These are phyloP conservation scores for Dunaliella salina DNA, from an alignment of 163 green algal genomes.

Conservation along the genomic window DNA sequence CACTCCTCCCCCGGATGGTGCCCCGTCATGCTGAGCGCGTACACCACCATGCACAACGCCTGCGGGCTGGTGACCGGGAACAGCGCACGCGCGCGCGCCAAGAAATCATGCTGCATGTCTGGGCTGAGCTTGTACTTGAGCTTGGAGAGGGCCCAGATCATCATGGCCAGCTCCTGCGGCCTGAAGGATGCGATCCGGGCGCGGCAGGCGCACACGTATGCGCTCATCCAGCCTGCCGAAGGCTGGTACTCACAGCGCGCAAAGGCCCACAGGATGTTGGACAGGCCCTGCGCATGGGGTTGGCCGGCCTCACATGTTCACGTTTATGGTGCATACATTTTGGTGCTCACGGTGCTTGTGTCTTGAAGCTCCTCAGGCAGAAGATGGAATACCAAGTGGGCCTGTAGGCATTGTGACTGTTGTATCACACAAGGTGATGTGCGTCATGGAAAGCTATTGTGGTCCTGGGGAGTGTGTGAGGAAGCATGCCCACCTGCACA, in stretches of 20 bases:
- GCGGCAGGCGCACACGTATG: neutral
- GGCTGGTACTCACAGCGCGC: slow-evolving; percentile 21
- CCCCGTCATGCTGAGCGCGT: slow-evolving; percentile 23
- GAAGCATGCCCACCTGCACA: too few relatives aligned
- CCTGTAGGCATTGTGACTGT: too few relatives aligned
- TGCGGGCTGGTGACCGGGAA: slow-evolving; percentile 11
- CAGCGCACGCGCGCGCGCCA: neutral
- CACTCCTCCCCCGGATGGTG: slow-evolving; percentile 21
- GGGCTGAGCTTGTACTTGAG: slow-evolving; percentile 31
- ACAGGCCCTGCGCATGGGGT: slow-evolving; percentile 12
- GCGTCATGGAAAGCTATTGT: too few relatives aligned
- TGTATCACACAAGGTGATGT: too few relatives aligned
- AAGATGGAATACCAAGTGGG: too few relatives aligned
- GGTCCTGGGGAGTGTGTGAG: too few relatives aligned
- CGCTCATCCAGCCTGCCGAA: slow-evolving; percentile 27
- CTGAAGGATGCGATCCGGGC: slow-evolving; percentile 6
- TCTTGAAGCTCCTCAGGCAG: too few relatives aligned
- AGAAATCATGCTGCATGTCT: slow-evolving; percentile 13
- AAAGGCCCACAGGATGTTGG: slow-evolving; percentile 36
- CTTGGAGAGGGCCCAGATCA: slow-evolving; percentile 25
- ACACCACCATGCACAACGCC: slow-evolving; percentile 21
- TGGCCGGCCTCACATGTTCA: too few relatives aligned
- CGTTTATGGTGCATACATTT: too few relatives aligned
- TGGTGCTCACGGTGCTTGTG: too few relatives aligned
- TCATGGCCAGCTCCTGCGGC: slow-evolving; percentile 25